phyloP scores from a whole-genome alignment of 2,329 filamentous ascomycete genomes.

The Phyllosticta citrichinensis region DNA sequence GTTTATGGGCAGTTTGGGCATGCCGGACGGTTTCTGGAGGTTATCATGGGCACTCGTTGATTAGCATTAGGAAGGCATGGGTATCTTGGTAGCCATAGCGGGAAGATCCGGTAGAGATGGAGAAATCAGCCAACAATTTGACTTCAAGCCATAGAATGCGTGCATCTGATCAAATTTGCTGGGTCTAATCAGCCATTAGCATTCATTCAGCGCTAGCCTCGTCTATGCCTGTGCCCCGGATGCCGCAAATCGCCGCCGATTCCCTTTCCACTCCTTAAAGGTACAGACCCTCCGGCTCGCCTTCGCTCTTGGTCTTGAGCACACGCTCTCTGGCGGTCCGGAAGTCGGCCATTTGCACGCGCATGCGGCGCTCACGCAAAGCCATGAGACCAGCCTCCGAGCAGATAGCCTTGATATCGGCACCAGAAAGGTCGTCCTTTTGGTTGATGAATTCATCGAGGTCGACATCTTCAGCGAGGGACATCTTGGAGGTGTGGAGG shows the following conservation, averaged over 20 bases:
- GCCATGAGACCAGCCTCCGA: slow-evolving; percentile 94
- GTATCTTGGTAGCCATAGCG: no score
- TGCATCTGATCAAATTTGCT: neutral
- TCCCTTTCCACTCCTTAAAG: slow-evolving; percentile 51
- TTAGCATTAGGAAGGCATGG: neutral
- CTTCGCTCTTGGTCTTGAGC: slow-evolving; percentile 96
- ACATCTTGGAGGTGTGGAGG: slow-evolving; percentile 98
- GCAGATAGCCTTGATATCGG: slow-evolving; percentile 98
- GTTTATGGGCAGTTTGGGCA: neutral
- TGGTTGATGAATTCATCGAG: slow-evolving; percentile 97
- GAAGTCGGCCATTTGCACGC: slow-evolving; percentile 98
- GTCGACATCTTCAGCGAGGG: slow-evolving; percentile 88
- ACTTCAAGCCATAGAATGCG: no score
- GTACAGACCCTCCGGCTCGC: slow-evolving; percentile 96
- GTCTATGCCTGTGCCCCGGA: neutral
- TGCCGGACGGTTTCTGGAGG: neutral
- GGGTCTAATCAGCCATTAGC: neutral
- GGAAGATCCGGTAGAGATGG: no score
- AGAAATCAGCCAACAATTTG: no score
- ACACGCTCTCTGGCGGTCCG: slow-evolving; percentile 84
- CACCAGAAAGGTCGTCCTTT: slow-evolving; percentile 94
- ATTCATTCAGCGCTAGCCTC: neutral
- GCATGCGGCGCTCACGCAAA: slow-evolving; percentile 88
- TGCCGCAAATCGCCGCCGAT: neutral
- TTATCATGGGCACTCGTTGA: neutral